Conservation (phyloP, 441 rosid species). For the Hypseocharis bilobata region DNA sequence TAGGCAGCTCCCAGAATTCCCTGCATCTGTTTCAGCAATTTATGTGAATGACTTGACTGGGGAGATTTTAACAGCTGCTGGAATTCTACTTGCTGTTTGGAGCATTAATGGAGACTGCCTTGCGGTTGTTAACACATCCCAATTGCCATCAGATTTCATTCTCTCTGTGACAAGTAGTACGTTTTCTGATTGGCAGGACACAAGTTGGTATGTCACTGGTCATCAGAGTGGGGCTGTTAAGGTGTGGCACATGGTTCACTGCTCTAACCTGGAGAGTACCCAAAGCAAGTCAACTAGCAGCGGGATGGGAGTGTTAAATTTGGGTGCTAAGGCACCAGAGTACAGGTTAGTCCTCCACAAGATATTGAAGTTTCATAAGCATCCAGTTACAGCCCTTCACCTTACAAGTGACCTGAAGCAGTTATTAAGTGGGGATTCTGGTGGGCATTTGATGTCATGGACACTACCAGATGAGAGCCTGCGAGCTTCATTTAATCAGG, state of each 20-base stretch:
- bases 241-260: conserved; percentile 92
- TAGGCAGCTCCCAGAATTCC: conserved; percentile 84
- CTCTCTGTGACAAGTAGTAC: conserved; percentile 76
- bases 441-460: conserved; percentile 86
- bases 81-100: conserved; percentile 93
- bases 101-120: conserved; percentile 97
- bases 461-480: conserved; percentile 68
- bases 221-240: conserved; percentile 98
- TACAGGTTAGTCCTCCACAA: conserved; percentile 75
- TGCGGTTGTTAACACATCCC: conserved; percentile 83
- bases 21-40: conserved; percentile 32
- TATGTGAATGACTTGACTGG: conserved; percentile 89
- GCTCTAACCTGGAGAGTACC: conserved; percentile 44
- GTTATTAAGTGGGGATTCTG: conserved; percentile 82
- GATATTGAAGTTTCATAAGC: conserved; percentile 80
- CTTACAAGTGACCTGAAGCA: conserved; percentile 79
- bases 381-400: conserved; percentile 77
- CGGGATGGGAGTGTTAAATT: conserved; percentile 47
- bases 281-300: conserved; percentile 38
- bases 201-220: conserved; percentile 90
- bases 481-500: conserved; percentile 52
- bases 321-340: conserved; percentile 60
- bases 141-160: conserved; percentile 90
- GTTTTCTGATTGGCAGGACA: conserved; percentile 88
- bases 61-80: conserved; percentile 92